Evolutionary conservation across 768 basidiomycete genomes (phyloP).

Genomic region (Suillus luteus): DNA sequence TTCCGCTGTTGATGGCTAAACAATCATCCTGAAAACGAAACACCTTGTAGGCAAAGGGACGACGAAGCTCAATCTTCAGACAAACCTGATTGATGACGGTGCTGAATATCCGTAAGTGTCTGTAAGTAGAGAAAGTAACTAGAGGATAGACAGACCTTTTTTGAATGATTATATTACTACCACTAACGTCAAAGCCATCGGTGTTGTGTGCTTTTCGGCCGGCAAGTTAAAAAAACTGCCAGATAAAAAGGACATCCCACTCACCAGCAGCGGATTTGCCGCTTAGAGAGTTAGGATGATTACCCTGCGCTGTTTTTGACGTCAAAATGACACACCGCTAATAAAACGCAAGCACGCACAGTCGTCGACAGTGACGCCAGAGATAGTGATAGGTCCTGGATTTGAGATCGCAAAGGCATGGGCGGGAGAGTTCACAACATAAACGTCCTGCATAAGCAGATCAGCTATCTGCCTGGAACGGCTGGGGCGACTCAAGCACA

Average conservation of each 20-base stretch:
- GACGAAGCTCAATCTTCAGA: neutral
- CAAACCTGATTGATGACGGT: constrained; percentile 27
- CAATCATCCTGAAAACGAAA: constrained; percentile 54
- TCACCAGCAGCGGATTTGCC: constrained; percentile 49
- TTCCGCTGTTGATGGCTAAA: constrained; percentile 50
- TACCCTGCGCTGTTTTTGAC: constrained; percentile 47
- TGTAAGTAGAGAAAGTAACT: neutral
- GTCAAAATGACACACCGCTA: neutral
- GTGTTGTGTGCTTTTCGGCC: constrained; percentile 44
- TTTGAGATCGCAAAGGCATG: constrained; percentile 34
- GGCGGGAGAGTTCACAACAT: constrained; percentile 43
- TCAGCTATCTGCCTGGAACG: neutral
- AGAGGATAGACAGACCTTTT: constrained; percentile 17
- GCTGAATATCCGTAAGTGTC: constrained; percentile 14
- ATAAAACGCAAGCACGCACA: constrained; percentile 39
- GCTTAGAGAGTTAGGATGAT: constrained; percentile 52
- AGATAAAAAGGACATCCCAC: neutral
- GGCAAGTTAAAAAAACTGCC: neutral
- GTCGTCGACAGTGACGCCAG: constrained; percentile 53
- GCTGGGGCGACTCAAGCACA: constrained; percentile 8
- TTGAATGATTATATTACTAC: constrained; percentile 38
- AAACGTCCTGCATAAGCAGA: constrained; percentile 31
- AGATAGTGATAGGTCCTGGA: constrained; percentile 40
- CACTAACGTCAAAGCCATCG: constrained; percentile 50
- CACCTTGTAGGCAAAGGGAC: neutral